These are phyloP conservation scores for Candolleomyces efflorescens DNA, from an alignment of 768 basidiomycete species.

Conservation along the genomic window DNA sequence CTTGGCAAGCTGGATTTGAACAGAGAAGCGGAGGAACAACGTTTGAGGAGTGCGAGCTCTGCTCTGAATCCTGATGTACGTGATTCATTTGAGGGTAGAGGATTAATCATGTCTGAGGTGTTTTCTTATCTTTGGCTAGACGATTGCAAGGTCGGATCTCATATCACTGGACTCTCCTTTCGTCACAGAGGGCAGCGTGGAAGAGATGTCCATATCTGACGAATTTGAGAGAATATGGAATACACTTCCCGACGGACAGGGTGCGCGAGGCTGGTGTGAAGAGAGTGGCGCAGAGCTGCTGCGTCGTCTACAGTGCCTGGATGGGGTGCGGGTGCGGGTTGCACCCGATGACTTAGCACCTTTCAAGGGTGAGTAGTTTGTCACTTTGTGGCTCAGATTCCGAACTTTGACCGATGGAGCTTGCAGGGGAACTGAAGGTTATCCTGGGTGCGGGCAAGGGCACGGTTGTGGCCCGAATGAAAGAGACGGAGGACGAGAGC, in stretches of 20 bases:
- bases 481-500: slow-evolving; percentile 62
- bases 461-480: slow-evolving; percentile 46
- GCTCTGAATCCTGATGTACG: slow-evolving; percentile 6
- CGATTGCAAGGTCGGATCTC: slow-evolving; percentile 44
- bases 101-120: neutral
- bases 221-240: slow-evolving; percentile 62
- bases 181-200: slow-evolving; percentile 24
- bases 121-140: slow-evolving; percentile 16
- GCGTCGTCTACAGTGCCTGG: slow-evolving; percentile 46
- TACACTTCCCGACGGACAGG: slow-evolving; percentile 33
- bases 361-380: slow-evolving; percentile 47
- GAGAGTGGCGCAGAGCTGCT: slow-evolving; percentile 50
- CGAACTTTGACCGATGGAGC: slow-evolving; percentile 8
- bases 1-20: slow-evolving; percentile 2
- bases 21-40: neutral
- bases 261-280: slow-evolving; percentile 68
- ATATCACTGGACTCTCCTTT: slow-evolving; percentile 76
- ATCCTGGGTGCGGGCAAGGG: slow-evolving; percentile 16
- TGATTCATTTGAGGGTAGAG: slow-evolving; percentile 14
- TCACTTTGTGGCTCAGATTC: slow-evolving; percentile 1
- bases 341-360: slow-evolving; percentile 52
- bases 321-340: slow-evolving; percentile 39
- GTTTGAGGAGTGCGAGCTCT: neutral
- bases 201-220: slow-evolving; percentile 11
- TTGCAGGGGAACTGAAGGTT: slow-evolving; percentile 64